Evolutionary conservation across 345 rosid genomes (phyloP), one percentile per base, ranked within the genome.

Genomic region (Hevea brasiliensis): DNA sequence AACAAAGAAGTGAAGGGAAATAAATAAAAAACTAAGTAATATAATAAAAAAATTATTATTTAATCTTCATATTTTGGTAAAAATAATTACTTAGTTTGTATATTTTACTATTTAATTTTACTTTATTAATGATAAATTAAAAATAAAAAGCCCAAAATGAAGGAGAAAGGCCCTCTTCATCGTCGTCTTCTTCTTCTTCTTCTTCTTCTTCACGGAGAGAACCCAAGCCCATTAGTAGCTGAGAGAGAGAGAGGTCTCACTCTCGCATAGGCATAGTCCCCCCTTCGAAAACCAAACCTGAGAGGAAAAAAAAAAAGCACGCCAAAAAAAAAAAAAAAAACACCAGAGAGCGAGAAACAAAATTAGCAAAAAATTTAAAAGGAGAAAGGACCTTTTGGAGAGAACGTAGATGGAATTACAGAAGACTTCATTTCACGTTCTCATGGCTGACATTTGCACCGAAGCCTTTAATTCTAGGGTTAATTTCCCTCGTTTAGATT

Each of bases 381-480:
- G 21, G 53, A 24, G 68, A 65, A 65, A 48, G 55, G 50, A 65
- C 58, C 27, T 66, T 67, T 67, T 21, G 15, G 47, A 59, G 32
- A 7, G 58, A 35, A 47, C 55, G 53, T 17, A 56, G 35, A 20
- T n/a, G 42, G 35, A 29, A 56, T 26, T 42, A n/a, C 77, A 51
- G 48, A 32, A 29, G 41, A 41, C 60, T 27, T 8, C 23, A 74
- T 73, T 20, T 51, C 67, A 24, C 58, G 68, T 70, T 23, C 10
- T 58, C 67, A 75, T 61, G 78, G 78, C 68, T 23, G 54, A 51
- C 78, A 75, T 67, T 68, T 62, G 61, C 59, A 23, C n/a, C 41
- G 32, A 45, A 37, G 24, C 15, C 32, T 57, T 61, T 37, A 32
- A 29, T 67, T 60, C 68, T n/a, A 75, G 68, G 78, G 72, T 61